These are phyloP conservation scores for Phaeosphaeria sp. DNA, from an alignment of 2,329 filamentous ascomycete species.

Conservation along the genomic window DNA sequence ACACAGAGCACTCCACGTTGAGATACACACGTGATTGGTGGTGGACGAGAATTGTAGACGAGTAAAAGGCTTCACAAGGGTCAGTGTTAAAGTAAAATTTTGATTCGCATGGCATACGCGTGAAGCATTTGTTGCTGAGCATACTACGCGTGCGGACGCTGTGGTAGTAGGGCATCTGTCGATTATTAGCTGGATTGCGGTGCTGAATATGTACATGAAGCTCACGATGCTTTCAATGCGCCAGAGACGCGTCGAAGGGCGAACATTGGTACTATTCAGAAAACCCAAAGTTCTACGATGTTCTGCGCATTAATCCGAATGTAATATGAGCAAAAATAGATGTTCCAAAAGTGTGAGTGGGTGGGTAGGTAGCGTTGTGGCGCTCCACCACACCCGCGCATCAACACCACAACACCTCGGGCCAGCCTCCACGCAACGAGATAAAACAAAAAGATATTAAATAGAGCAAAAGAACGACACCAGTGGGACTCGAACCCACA, in stretches of 20 bases:
- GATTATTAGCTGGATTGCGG: not conserved
- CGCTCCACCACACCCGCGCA: not conserved
- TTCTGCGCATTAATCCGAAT: not conserved
- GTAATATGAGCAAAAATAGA: not conserved
- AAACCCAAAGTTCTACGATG: not conserved
- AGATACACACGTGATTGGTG: not conserved
- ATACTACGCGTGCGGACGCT: not conserved
- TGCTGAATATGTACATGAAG: not conserved
- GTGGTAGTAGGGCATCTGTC: not conserved
- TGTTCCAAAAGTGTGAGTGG: not conserved
- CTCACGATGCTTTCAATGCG: not conserved
- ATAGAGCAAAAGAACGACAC: slow-evolving; percentile 34
- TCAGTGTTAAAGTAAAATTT: not conserved
- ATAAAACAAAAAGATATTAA: not conserved
- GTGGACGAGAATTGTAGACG: not conserved
- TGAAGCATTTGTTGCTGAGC: not conserved
- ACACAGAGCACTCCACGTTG: not conserved
- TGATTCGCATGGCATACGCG: not conserved
- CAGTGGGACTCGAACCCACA: slow-evolving; percentile 53
- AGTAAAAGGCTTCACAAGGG: not conserved
- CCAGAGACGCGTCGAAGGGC: not conserved
- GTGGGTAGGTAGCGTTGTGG: not conserved
- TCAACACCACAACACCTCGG: not conserved
- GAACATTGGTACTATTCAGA: not conserved
- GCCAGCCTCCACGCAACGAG: not conserved